phyloP scores from a whole-genome alignment of 2,329 filamentous ascomycete species.

The Mycosphaerella arachidis region DNA sequence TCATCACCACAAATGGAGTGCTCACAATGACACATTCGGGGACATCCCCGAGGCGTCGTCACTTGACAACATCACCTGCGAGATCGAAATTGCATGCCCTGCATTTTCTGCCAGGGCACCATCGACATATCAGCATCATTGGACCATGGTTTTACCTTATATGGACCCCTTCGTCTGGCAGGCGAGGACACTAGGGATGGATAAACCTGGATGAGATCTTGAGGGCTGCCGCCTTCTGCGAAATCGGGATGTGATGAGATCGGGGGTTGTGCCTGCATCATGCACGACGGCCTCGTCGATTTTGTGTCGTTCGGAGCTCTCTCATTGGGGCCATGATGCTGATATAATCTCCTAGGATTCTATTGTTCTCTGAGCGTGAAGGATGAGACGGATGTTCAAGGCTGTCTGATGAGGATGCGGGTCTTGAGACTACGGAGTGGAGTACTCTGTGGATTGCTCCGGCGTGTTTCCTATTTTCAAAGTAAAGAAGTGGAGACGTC shows the following conservation, averaged over 20 bases:
- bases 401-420: background rate
- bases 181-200: background rate
- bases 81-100: background rate
- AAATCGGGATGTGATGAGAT: background rate
- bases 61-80: background rate
- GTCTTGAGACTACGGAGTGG: background rate
- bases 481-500: background rate
- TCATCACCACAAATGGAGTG: background rate
- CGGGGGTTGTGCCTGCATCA: conserved; percentile 13
- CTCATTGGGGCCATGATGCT: too few species aligned
- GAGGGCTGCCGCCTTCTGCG: background rate
- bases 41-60: background rate
- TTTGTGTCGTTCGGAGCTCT: background rate
- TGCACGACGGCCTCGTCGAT: background rate
- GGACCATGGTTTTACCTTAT: background rate
- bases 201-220: background rate
- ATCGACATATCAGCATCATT: background rate
- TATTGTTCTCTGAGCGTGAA: too few species aligned
- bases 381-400: background rate
- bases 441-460: background rate
- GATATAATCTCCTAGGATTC: too few species aligned
- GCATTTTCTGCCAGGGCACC: background rate
- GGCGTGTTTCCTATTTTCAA: background rate
- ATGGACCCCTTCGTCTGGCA: background rate
- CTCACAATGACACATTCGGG: background rate